These are phyloP conservation scores for Epichloe sibirici DNA, from an alignment of 2,329 filamentous ascomycete genomes.

Conservation along the genomic window DNA sequence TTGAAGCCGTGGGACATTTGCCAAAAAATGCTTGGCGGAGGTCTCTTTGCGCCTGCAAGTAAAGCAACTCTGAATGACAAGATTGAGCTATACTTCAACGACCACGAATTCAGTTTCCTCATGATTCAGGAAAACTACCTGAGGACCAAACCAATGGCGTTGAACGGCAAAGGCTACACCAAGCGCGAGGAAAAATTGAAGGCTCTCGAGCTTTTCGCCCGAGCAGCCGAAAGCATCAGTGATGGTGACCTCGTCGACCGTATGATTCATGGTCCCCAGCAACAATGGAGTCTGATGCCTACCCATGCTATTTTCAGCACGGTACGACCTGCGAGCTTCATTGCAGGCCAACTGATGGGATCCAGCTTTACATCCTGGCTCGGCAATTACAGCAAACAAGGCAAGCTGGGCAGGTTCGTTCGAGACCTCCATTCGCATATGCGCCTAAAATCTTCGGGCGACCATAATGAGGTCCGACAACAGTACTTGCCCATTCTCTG, in stretches of 20 bases:
- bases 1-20: conserved; percentile 98
- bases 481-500: conserved; percentile 87
- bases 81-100: conserved; percentile 97
- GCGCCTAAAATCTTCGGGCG: conserved; percentile 79
- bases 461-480: conserved; percentile 87
- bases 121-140: conserved; percentile 99
- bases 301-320: conserved; percentile 93
- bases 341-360: conserved; percentile 63
- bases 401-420: conserved; percentile 65
- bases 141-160: conserved; percentile 59
- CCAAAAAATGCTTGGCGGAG: conserved; percentile 77
- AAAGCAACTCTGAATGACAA: conserved; percentile 91
- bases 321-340: conserved; percentile 77
- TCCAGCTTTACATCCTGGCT: conserved; percentile 84
- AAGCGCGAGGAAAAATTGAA: conserved; percentile 65
- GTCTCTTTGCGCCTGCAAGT: conserved; percentile 73
- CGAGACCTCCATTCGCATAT: conserved; percentile 97
- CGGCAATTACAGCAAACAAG: conserved; percentile 82
- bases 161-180: conserved; percentile 42
- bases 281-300: conserved; percentile 98
- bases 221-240: conserved; percentile 90
- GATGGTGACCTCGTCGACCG: conserved; percentile 92
- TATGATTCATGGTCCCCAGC: conserved; percentile 97
- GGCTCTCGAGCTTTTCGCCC: conserved; percentile 71
- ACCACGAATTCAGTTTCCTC: conserved; percentile 91